Conservation (phyloP, 139 green algal genomes). For the Chara braunii region DNA sequence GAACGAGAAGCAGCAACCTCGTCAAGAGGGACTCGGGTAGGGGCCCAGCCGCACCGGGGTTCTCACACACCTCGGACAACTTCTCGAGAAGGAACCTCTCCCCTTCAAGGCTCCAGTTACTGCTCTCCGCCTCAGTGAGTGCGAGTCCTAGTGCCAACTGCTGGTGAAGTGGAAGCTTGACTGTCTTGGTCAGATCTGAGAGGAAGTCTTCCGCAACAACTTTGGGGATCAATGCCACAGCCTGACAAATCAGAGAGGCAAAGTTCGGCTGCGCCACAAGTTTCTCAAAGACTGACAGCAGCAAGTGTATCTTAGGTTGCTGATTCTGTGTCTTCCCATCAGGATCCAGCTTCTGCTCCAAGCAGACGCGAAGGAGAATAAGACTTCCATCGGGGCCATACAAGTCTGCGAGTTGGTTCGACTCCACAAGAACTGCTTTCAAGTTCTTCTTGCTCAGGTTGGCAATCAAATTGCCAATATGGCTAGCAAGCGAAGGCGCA, state of each 20-base stretch:
- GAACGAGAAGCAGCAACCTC: neutral
- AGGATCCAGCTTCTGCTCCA: conserved; percentile 7
- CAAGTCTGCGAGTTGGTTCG: conserved; percentile 7
- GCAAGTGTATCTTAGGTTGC: conserved; percentile 13
- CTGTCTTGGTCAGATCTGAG: neutral
- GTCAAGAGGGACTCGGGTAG: neutral
- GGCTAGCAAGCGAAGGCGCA: conserved; percentile 20
- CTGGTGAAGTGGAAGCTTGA: neutral
- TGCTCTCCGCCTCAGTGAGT: neutral
- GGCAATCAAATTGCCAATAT: conserved; percentile 11
- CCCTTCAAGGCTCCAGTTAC: conserved; percentile 3
- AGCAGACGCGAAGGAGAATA: conserved; percentile 3
- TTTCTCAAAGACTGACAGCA: conserved; percentile 12
- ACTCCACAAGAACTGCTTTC: conserved; percentile 4
- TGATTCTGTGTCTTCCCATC: conserved; percentile 4
- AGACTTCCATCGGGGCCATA: conserved; percentile 12
- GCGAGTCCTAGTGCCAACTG: neutral
- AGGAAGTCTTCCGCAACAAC: conserved; percentile 8
- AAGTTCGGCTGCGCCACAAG: conserved; percentile 1
- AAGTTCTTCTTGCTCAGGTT: conserved; percentile 19
- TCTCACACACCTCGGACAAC: neutral
- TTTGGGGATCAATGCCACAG: neutral
- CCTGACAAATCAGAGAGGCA: conserved; percentile 12
- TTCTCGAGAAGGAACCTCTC: neutral
- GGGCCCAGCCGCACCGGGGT: neutral